phyloP scores from a whole-genome alignment of 2,329 filamentous ascomycete genomes.

The Sporothrix brasiliensis region DNA sequence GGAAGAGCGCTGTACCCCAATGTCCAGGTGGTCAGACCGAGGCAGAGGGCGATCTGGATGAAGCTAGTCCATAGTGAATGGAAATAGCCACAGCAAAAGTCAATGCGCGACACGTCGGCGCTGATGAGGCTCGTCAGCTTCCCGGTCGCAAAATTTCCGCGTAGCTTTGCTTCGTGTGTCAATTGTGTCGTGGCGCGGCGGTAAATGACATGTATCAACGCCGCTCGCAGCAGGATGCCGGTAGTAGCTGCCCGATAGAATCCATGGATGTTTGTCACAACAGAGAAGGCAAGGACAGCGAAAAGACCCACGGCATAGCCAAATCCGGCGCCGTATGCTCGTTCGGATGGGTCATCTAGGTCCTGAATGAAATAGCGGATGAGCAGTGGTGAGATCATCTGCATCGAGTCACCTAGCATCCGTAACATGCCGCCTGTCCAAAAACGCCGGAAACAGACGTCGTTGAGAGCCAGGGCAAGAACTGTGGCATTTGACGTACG shows the following conservation, averaged over 20 bases:
- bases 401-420: conserved; percentile 38
- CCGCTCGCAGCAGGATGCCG: conserved; percentile 27
- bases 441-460: conserved; percentile 42
- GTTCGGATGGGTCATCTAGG: conserved; percentile 37
- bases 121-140: conserved; percentile 44
- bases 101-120: conserved; percentile 42
- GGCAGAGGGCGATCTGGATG: conserved; percentile 41
- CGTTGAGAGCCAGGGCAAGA: conserved; percentile 40
- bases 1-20: conserved; percentile 40
- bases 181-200: conserved; percentile 37
- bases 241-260: conserved; percentile 37
- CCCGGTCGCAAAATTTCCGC: conserved; percentile 37
- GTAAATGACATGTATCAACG: conserved; percentile 34
- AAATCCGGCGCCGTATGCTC: conserved; percentile 37
- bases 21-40: conserved; percentile 38
- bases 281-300: conserved; percentile 38
- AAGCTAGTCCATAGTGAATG: conserved; percentile 42
- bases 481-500: conserved; percentile 39
- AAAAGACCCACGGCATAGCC: conserved; percentile 39
- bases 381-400: conserved; percentile 39
- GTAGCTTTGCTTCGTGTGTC: conserved; percentile 34
- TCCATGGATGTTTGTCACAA: conserved; percentile 39
- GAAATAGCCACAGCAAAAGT: conserved; percentile 43
- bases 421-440: conserved; percentile 41
- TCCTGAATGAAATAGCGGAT: conserved; percentile 38